phyloP scores from a whole-genome alignment of 441 rosid species.

The Corymbia citriodora region DNA sequence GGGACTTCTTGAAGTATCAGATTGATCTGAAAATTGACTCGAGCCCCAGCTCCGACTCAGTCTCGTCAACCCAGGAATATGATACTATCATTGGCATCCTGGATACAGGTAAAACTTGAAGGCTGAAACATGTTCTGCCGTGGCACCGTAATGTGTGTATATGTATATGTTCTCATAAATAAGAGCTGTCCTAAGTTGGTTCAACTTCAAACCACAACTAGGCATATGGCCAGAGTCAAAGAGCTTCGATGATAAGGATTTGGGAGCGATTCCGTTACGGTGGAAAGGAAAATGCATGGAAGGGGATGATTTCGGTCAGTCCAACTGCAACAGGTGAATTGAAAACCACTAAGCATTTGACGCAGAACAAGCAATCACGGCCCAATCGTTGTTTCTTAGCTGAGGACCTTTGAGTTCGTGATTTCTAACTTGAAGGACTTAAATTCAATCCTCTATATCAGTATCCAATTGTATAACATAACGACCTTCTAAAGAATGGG shows the following conservation, averaged over 20 bases:
- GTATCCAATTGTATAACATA: not conserved
- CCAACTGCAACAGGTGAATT: constrained; percentile 47
- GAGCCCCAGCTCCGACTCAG: constrained; percentile 18
- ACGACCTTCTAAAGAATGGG: not conserved
- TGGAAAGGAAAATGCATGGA: constrained; percentile 57
- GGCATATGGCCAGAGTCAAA: constrained; percentile 67
- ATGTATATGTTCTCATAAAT: not conserved
- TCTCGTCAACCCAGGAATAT: constrained; percentile 14
- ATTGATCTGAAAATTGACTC: constrained; percentile 36
- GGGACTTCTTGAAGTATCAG: constrained; percentile 79
- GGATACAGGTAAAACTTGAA: constrained; percentile 37
- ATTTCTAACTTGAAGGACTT: not conserved
- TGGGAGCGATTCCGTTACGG: constrained; percentile 41
- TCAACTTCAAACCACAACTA: not conserved
- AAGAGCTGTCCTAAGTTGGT: not conserved
- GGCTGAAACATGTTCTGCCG: not conserved
- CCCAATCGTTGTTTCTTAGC: not conserved
- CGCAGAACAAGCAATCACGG: not conserved
- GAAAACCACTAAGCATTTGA: not conserved
- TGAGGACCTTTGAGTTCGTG: not conserved
- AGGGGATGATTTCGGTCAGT: constrained; percentile 29
- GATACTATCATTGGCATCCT: constrained; percentile 50
- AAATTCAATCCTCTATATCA: not conserved
- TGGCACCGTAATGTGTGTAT: not conserved
- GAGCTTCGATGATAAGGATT: constrained; percentile 47